Percentiles rank a stretch among this genome's conserved stretches.
Evolutionary conservation across 2,329 filamentous ascomycete species (phyloP).

Genomic region (Lachnellula cervina): DNA sequence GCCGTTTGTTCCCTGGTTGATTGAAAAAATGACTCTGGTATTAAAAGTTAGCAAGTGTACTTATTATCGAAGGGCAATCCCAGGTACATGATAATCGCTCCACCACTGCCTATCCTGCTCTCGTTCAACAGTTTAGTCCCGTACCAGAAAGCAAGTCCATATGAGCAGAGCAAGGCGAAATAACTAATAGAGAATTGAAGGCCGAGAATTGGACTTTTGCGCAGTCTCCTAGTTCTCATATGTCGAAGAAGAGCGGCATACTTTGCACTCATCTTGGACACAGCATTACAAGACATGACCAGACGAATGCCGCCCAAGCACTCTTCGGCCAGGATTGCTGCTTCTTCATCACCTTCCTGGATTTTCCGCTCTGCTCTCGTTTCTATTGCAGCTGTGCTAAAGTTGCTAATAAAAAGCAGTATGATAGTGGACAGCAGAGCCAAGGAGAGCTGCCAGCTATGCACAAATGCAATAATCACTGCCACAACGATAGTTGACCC

Average conservation of each 20-base stretch:
- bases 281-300: not conserved
- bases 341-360: not conserved
- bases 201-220: slow-evolving; percentile 2
- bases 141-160: slow-evolving; percentile 12
- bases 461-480: slow-evolving; percentile 80
- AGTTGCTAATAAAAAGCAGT: slow-evolving; percentile 1
- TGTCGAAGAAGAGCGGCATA: not conserved
- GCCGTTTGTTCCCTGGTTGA: slow-evolving; percentile 11
- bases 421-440: slow-evolving; percentile 73
- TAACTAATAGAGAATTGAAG: slow-evolving; percentile 3
- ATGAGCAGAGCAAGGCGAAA: slow-evolving; percentile 2
- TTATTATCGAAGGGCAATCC: not conserved
- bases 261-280: not conserved
- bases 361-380: slow-evolving; percentile 1
- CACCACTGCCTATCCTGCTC: not conserved
- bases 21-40: not conserved
- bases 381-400: slow-evolving; percentile 1
- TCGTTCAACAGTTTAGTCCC: slow-evolving; percentile 1
- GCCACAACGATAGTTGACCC: slow-evolving; percentile 77
- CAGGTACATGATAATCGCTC: not conserved
- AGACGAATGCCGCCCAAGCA: not conserved
- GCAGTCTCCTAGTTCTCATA: not conserved
- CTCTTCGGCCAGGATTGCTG: not conserved
- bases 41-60: not conserved
- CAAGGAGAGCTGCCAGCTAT: slow-evolving; percentile 85